Base-by-base conservation (phyloP, 805 yeast species). In the Myxozyma geophila region DNA sequence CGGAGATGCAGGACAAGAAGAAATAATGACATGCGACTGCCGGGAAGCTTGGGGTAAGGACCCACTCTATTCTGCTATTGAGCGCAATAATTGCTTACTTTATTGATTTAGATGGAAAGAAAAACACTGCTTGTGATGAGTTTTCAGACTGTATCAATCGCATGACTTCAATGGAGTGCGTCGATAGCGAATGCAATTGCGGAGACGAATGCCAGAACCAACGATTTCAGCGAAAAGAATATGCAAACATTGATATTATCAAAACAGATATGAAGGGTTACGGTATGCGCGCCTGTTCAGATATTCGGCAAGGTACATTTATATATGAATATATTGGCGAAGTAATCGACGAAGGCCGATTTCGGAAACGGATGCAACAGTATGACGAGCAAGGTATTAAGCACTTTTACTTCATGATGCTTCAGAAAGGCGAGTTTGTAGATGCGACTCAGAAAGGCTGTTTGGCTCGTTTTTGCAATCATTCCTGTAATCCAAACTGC, bases 321-420 rank as follows among this genome's bases (percentile, higher is more conserved):
- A 83, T 93, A 50, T 90, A 89, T 76, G 99, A 93, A 77, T 93
- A 93, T 77, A 85, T 89, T 55, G 99, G 99, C 50, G 98, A 93
- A 75, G 96, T 93, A 43, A 88, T 93, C 41, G 92, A 89, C 74
- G 96, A 91, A 72, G 77, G 78, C 19, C 78, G 84, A n/a, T 95
- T 92, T 75, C 80, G 90, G 56, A 80, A 80, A 54, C 82, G 97
- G 64, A 89, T 88, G 88, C 79, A 84, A 48, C 83, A 82, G 50
- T 93, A 93, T 75, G 96, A 89, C 71, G 77, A 79, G 43, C 71
- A 93, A 79, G 81, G 95, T 90, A 76, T 95, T 96, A 68, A 92
- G 79, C 97, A 95, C 89, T 75, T 91, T 90, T 56, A 86, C 83
- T 44, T 98, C 98, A 77, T 92, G 97, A 73, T 90, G 91, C 77